Base-by-base conservation (phyloP, 768 basidiomycete genomes). In the Collybia mongolica region DNA sequence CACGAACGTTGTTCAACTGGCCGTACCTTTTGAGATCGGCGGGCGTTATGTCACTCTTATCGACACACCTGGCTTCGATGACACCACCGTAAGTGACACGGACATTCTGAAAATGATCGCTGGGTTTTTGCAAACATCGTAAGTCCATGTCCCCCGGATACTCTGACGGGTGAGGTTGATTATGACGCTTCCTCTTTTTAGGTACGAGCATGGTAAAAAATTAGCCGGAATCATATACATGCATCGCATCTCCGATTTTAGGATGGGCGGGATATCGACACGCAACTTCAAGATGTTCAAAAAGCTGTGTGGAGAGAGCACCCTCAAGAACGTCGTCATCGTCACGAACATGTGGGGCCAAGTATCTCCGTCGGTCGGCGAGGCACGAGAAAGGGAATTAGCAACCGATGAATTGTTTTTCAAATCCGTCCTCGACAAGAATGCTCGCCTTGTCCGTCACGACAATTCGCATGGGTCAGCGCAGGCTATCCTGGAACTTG, bases 61-160 rank as follows among this genome's bases (percentile, higher is more conserved):
- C 40, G 83, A 84, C 54, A 84, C 82, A 0, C 82, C 82, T 0
- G 82, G 82, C 5, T 83, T 83, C 48, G 82, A 82, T 52, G 80
- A 83, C 56, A 76, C 79, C 2, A 68, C 61, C 2, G 68, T 65
- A 43, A 75, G 70, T 39, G 80, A 81, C 44, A 69, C 73, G 0
- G 76, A 75, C 14, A 62, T 82, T 15, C 62, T 81, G 37, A 72
- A 68, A 38, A 72, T 78, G 71, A 81, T 81, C 22, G 74, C 80
- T 1, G 51, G 32, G 11, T 32, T 32, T 32, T 14, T 32, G 32
- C 32, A 32, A 32, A 32, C 32, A 14, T 32, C 32, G 32, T 32
- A 32, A 32, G 32, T n/a, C n/a, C n/a, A n/a, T n/a, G n/a, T n/a
- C n/a, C n/a, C 24, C 7, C 7, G 24, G 24, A 7, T 7, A 26